These are phyloP conservation scores for Dalechampia spathulata DNA, from an alignment of 441 rosid genomes.

Conservation along the genomic window DNA sequence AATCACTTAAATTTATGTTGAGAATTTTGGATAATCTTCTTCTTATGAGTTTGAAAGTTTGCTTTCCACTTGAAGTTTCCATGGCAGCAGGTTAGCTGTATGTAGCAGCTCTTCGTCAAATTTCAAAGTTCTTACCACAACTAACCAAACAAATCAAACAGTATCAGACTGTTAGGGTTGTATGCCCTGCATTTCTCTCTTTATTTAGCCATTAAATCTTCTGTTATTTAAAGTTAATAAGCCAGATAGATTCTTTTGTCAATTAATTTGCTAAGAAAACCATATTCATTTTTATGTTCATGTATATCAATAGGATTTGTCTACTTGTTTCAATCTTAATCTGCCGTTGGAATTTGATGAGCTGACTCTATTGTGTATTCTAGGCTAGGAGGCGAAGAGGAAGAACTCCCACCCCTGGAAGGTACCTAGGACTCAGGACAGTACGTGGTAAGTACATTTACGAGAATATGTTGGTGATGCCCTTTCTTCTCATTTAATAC, in stretches of 20 bases:
- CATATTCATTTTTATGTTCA: no score
- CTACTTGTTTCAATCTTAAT: no score
- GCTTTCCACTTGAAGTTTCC: constrained; percentile 74
- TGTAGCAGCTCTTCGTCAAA: constrained; percentile 84
- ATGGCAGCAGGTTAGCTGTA: constrained; percentile 96
- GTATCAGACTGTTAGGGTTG: constrained; percentile 81
- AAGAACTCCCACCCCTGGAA: constrained; percentile 93
- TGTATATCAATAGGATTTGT: no score
- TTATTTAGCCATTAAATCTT: constrained; percentile 21
- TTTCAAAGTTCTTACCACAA: constrained; percentile 44
- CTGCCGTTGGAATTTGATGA: neutral
- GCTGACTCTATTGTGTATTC: constrained; percentile 8
- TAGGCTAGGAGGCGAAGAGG: constrained; percentile 89
- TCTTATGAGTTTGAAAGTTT: constrained; percentile 49
- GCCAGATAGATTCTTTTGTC: neutral
- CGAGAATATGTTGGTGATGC: neutral
- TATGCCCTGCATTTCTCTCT: constrained; percentile 81
- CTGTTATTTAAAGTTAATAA: constrained; percentile 17
- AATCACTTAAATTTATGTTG: constrained; percentile 1
- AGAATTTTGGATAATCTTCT: constrained; percentile 17
- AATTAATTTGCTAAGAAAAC: no score
- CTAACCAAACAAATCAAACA: constrained; percentile 54
- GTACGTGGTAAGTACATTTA: constrained; percentile 37
- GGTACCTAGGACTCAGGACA: constrained; percentile 70
- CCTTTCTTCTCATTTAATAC: neutral